A percentile compares a stretch with the other conserved stretches of the same genome.
Conservation (phyloP, 2,329 filamentous ascomycete species). For the Cladophialophora yegresii region DNA sequence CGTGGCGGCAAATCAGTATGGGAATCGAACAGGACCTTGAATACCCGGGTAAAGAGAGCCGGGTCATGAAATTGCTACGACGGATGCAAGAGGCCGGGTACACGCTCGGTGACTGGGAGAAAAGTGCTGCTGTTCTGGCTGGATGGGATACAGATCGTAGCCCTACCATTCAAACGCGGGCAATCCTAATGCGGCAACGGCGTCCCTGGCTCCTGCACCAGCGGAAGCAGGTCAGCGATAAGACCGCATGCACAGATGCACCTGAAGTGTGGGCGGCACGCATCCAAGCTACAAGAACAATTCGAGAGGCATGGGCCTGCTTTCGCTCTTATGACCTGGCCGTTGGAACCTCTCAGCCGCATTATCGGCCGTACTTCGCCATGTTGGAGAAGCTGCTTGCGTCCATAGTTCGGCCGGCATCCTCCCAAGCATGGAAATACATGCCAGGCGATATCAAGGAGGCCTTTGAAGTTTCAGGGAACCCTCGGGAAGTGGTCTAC, state of each 20-base stretch:
- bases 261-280: slow-evolving; percentile 57
- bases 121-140: slow-evolving; percentile 55
- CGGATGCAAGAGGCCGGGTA: slow-evolving; percentile 65
- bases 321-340: slow-evolving; percentile 59
- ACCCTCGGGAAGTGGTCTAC: slow-evolving; percentile 60
- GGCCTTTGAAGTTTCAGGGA: slow-evolving; percentile 56
- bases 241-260: slow-evolving; percentile 31
- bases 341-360: slow-evolving; percentile 39
- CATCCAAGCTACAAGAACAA: slow-evolving; percentile 61
- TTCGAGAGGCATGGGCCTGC: slow-evolving; percentile 66
- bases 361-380: slow-evolving; percentile 48
- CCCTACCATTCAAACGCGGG: slow-evolving; percentile 63
- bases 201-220: slow-evolving; percentile 34
- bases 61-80: slow-evolving; percentile 57
- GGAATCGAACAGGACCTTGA: slow-evolving; percentile 62
- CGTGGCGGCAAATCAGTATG: slow-evolving; percentile 64
- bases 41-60: slow-evolving; percentile 58
- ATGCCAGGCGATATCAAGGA: slow-evolving; percentile 59
- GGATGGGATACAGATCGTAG: slow-evolving; percentile 66
- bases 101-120: slow-evolving; percentile 53
- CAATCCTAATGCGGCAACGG: slow-evolving; percentile 41
- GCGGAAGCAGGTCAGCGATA: slow-evolving; percentile 17
- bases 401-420: slow-evolving; percentile 38
- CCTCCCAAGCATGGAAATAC: slow-evolving; percentile 13
- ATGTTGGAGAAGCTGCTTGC: slow-evolving; percentile 60